Conservation (phyloP, 1,284 basidiomycete genomes). For the Irpex rosettiformis region DNA sequence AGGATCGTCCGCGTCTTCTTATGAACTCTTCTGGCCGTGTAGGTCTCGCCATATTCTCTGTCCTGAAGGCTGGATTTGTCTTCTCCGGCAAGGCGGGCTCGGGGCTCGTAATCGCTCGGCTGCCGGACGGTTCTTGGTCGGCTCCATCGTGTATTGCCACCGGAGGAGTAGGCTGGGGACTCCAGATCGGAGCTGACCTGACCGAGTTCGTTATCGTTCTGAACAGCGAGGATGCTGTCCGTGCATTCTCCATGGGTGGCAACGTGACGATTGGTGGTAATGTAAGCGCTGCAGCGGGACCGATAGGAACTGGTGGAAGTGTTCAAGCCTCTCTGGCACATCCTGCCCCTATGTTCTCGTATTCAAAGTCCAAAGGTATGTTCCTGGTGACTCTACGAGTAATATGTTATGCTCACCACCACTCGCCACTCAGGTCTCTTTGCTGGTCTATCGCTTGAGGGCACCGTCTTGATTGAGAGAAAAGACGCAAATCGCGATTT, state of each 20-base stretch:
- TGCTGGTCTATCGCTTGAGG: slow-evolving; percentile 93
- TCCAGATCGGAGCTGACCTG: slow-evolving; percentile 92
- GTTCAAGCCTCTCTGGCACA: slow-evolving; percentile 86
- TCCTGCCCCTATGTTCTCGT: slow-evolving; percentile 96
- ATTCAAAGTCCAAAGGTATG: slow-evolving; percentile 90
- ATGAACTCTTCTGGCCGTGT: neutral
- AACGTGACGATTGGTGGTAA: slow-evolving; percentile 95
- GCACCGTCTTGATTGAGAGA: slow-evolving; percentile 92
- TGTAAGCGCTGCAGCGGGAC: slow-evolving; percentile 83
- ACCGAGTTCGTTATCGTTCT: slow-evolving; percentile 91
- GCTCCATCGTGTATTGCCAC: slow-evolving; percentile 98
- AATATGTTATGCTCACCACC: neutral
- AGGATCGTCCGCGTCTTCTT: neutral
- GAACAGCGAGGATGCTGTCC: slow-evolving; percentile 94
- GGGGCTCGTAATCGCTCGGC: slow-evolving; percentile 90
- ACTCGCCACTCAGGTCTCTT: slow-evolving; percentile 71
- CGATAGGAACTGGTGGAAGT: slow-evolving; percentile 93
- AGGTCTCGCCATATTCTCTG: slow-evolving; percentile 96
- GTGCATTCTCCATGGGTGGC: slow-evolving; percentile 92
- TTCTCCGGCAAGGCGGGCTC: slow-evolving; percentile 96
- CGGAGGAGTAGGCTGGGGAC: slow-evolving; percentile 92
- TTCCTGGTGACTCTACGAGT: slow-evolving; percentile 4
- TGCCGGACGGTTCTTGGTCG: slow-evolving; percentile 96
- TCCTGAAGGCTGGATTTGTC: slow-evolving; percentile 92
- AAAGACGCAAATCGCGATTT: slow-evolving; percentile 94